These are phyloP conservation scores for Aspergillus arachidicola DNA, from an alignment of 2,329 filamentous ascomycete genomes.

Conservation along the genomic window DNA sequence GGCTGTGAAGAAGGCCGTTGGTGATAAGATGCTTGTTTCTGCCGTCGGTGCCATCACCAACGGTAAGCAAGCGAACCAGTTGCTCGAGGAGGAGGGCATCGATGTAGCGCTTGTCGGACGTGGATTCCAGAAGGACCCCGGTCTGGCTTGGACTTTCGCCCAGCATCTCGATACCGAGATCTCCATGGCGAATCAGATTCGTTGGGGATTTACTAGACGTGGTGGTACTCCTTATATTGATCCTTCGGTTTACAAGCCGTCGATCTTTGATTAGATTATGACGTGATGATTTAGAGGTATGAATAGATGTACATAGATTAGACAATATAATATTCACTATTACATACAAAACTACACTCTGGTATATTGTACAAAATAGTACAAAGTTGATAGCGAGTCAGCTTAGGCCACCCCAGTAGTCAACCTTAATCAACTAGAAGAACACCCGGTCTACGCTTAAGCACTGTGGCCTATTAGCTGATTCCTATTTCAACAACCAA, in stretches of 20 bases:
- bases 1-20: slow-evolving; percentile 72
- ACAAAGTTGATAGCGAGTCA: too few relatives aligned
- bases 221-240: slow-evolving; percentile 24
- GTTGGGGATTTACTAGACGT: slow-evolving; percentile 55
- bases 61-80: slow-evolving; percentile 67
- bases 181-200: slow-evolving; percentile 71
- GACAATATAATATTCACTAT: background rate
- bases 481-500: too few relatives aligned
- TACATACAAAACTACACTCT: too few relatives aligned
- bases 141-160: slow-evolving; percentile 73
- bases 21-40: slow-evolving; percentile 69
- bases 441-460: too few relatives aligned
- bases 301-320: background rate
- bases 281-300: background rate
- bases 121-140: slow-evolving; percentile 80
- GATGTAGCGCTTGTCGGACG: slow-evolving; percentile 76
- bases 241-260: slow-evolving; percentile 22
- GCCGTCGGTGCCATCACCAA: slow-evolving; percentile 74
- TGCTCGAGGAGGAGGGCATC: slow-evolving; percentile 55
- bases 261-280: slow-evolving; percentile 22
- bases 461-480: too few relatives aligned
- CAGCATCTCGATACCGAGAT: slow-evolving; percentile 72
- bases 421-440: too few relatives aligned
- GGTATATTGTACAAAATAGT: too few relatives aligned
- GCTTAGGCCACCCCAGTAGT: too few relatives aligned